Percentiles rank a stretch among this genome's conserved stretches.
These are phyloP conservation scores for Penicillium canescens DNA, from an alignment of 495 filamentous ascomycete species.

Conservation along the genomic window DNA sequence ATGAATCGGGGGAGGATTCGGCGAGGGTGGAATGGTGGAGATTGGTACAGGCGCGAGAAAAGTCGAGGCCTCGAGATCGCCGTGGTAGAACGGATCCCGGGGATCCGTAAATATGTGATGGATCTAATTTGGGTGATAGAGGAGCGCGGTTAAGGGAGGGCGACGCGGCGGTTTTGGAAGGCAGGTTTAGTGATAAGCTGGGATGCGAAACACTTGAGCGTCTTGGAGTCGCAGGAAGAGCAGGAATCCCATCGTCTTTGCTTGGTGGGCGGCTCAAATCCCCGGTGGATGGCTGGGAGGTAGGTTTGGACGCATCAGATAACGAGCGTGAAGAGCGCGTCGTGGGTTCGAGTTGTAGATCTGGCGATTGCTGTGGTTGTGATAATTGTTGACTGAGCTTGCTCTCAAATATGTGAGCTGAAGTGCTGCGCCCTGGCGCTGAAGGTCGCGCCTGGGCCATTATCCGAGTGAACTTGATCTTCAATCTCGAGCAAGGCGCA, in stretches of 20 bases:
- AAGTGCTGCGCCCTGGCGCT: constrained; percentile 22
- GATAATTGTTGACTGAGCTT: constrained; percentile 44
- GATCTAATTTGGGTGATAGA: constrained; percentile 82
- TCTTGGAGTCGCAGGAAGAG: constrained; percentile 63
- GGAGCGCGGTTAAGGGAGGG: constrained; percentile 66
- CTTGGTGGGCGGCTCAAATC: constrained; percentile 40
- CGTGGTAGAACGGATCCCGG: constrained; percentile 82
- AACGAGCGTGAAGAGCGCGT: constrained; percentile 40
- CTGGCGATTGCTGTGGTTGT: constrained; percentile 20
- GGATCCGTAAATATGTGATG: constrained; percentile 79
- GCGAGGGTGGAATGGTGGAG: constrained; percentile 94
- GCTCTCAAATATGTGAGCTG: constrained; percentile 36
- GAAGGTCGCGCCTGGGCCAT: constrained; percentile 28
- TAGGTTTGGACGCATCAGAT: constrained; percentile 44
- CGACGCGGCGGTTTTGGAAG: constrained; percentile 53
- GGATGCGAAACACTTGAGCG: constrained; percentile 61
- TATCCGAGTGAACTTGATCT: constrained; percentile 8
- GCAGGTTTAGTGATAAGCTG: constrained; percentile 74
- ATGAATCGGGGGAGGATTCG: constrained; percentile 90
- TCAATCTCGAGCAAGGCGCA: constrained; percentile 2
- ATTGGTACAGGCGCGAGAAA: constrained; percentile 90
- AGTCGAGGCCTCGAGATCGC: constrained; percentile 84
- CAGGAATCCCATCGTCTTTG: constrained; percentile 76
- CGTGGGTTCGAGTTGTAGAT: constrained; percentile 17
- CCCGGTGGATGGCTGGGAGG: constrained; percentile 27